A percentile compares a stretch with the other conserved stretches of the same genome.
phyloP scores from a whole-genome alignment of 106 monocot genomes.

The Acorus gramineus region DNA sequence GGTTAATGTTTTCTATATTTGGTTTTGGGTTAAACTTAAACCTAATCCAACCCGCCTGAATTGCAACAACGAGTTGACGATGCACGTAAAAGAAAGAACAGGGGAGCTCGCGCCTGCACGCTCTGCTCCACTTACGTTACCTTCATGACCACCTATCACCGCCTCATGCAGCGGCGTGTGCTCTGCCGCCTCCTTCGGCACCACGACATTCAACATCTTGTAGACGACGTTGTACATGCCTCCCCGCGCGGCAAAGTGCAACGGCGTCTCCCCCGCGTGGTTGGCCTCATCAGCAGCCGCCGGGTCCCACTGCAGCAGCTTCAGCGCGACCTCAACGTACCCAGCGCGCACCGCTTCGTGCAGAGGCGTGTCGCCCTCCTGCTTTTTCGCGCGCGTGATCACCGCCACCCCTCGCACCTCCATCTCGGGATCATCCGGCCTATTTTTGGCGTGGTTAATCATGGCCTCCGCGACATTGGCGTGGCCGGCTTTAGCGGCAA shows the following conservation, averaged over 20 bases:
- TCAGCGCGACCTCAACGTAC: conserved; percentile 9
- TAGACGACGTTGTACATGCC: conserved; percentile 12
- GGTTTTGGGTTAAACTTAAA: too few species aligned
- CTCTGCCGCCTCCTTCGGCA: conserved; percentile 11
- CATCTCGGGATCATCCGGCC: conserved; percentile 5
- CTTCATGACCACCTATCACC: too few species aligned
- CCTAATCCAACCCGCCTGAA: too few species aligned
- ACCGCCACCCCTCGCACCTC: conserved; percentile 8
- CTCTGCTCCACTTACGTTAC: too few species aligned
- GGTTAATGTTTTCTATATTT: too few species aligned
- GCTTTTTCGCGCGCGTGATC: conserved; percentile 1
- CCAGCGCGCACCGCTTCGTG: conserved; percentile 26
- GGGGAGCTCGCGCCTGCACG: too few species aligned
- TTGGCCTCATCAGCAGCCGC: conserved; percentile 10
- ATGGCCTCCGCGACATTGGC: conserved; percentile 6
- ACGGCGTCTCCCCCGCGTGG: conserved; percentile 19
- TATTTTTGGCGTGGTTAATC: background rate
- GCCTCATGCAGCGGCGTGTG: conserved; percentile 5
- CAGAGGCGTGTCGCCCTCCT: conserved; percentile 14
- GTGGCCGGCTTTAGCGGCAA: conserved; percentile 19
- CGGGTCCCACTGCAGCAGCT: conserved; percentile 21
- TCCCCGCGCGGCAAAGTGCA: conserved; percentile 30
- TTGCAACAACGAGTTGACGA: too few species aligned
- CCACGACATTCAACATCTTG: conserved; percentile 11
- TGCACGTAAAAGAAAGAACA: too few species aligned